A percentile compares a stretch with the other conserved stretches of the same genome.
phyloP scores from a whole-genome alignment of 305 asterid species.

The Withania somnifera region DNA sequence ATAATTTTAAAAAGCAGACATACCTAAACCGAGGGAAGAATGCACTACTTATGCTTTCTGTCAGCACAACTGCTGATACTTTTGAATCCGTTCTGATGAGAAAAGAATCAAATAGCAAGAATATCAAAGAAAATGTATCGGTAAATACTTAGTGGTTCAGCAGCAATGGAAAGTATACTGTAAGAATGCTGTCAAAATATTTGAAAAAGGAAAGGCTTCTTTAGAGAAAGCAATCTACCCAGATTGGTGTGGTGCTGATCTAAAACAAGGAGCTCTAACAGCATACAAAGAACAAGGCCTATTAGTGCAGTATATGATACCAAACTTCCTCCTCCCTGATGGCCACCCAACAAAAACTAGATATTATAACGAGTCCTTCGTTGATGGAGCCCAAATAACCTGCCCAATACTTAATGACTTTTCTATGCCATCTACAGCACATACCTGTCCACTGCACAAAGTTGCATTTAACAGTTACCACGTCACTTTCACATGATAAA shows the following conservation, averaged over 20 bases:
- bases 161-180: background rate
- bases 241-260: constrained; percentile 26
- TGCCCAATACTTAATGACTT: constrained; percentile 77
- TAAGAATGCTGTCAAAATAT: background rate
- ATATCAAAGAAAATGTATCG: background rate
- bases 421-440: constrained; percentile 43
- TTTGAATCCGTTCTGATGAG: constrained; percentile 30
- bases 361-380: constrained; percentile 33
- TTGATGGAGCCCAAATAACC: constrained; percentile 82
- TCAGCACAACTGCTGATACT: constrained; percentile 26
- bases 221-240: constrained; percentile 23
- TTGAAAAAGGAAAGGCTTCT: background rate
- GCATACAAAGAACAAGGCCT: constrained; percentile 88
- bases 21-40: constrained; percentile 87
- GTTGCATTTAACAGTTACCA: background rate
- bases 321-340: constrained; percentile 67
- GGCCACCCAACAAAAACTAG: constrained; percentile 94
- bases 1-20: background rate
- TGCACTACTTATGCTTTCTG: constrained; percentile 62
- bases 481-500: background rate
- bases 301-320: constrained; percentile 75
- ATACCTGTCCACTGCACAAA: constrained; percentile 75
- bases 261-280: constrained; percentile 51
- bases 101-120: constrained; percentile 8
- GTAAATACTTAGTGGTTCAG: background rate